Evolutionary conservation across 345 rosid species (phyloP).

Genomic region (Moricandia moricandioides): DNA sequence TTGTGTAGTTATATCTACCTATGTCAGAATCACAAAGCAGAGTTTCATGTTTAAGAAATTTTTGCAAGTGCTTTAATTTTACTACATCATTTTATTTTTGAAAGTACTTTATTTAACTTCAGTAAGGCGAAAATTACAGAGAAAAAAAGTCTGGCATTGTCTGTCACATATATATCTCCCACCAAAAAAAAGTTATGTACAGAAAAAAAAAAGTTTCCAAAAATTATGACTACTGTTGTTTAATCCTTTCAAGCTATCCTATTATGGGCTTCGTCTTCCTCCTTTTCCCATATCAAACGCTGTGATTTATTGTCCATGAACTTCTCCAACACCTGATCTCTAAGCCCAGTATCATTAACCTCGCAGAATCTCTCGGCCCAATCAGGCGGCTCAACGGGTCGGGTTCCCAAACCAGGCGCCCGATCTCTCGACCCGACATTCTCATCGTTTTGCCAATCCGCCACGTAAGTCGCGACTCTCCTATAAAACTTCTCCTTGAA

Average conservation of each 20-base stretch:
- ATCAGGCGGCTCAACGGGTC: constrained; percentile 69
- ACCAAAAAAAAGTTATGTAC: not conserved
- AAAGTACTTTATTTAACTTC: not conserved
- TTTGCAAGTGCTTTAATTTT: not conserved
- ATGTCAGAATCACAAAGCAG: not conserved
- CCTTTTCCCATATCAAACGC: constrained; percentile 58
- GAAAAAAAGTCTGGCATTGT: not conserved
- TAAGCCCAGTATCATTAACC: constrained; percentile 63
- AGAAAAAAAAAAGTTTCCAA: not conserved
- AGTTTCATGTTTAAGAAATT: not conserved
- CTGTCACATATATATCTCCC: too few relatives aligned
- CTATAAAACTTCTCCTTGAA: constrained; percentile 79
- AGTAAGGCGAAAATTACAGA: not conserved
- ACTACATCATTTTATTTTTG: not conserved
- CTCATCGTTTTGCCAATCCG: constrained; percentile 74
- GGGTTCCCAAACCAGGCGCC: constrained; percentile 81
- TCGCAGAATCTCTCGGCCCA: constrained; percentile 81
- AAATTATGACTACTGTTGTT: not conserved
- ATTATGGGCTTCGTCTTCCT: not conserved
- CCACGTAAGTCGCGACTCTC: constrained; percentile 89
- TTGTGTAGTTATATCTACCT: too few relatives aligned
- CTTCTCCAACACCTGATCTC: constrained; percentile 47
- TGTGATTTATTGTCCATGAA: constrained; percentile 39
- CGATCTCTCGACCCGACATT: constrained; percentile 83
- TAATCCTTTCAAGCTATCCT: constrained; percentile 5